Evolutionary conservation across 164 flowering plant genomes (phyloP), one percentile per base, ranked within the genome.

Genomic region (Stephania yunnanensis): DNA sequence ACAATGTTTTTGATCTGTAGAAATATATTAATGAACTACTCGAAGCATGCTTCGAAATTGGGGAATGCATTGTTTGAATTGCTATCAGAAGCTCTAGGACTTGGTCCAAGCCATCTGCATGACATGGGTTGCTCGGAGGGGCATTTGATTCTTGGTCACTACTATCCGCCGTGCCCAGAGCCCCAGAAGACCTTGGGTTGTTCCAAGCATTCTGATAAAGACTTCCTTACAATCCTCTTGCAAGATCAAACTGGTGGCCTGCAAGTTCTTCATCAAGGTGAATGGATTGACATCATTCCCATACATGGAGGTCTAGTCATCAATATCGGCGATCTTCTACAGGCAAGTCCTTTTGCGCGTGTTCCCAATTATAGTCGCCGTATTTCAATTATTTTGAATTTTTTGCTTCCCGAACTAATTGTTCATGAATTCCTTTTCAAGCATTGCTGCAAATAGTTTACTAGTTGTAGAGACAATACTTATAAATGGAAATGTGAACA

Each of bases 41-140:
- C 80, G 9, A 78, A 81, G 50, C 70, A 83, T 52, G 74, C 81
- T 9, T 70, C 1, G 44, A 61, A 45, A 20, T 19, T 85, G 71
- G 84, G 83, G 15, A 5, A 22, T 2, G 72, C 64, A 1, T 61
- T 85, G 44, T 76, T 79, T 19, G 85, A 79, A 66, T 46, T 83
- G 25, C 67, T 85, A 46, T 81, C 87, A 0, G 85, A 85, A 55
- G 83, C 83, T 2, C 80, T 85, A 13, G 84, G 84, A 13, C 83
- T 83, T 31, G 48, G 71, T 8, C 76, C 76, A 2, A 50, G 74
- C 50, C 76, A 76, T 67, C 82, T 85, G 2, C 65, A 46, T 4
- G 64, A 74, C 1, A 69, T 83, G 65, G 83, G 58, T 10, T 83
- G 87, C 50, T 29, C 64, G 3, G 72, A 74, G 55, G 82, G 80